phyloP scores from a whole-genome alignment of 305 asterid genomes.

The Plantago lanceolata region DNA sequence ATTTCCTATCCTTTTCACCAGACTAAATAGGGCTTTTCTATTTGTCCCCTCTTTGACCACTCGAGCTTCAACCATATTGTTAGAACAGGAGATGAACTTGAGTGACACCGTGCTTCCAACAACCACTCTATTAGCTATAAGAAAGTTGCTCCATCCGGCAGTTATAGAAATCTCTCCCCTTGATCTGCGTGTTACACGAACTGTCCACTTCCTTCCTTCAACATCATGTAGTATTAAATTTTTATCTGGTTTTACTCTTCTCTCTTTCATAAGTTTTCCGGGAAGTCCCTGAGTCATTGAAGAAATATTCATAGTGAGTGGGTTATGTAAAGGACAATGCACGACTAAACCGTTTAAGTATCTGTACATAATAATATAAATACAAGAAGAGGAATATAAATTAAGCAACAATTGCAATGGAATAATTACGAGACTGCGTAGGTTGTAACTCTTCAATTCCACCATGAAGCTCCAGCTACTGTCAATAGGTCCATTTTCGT shows the following conservation, averaged over 20 bases:
- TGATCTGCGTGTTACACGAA: background rate
- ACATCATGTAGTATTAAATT: background rate
- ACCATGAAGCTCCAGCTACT: background rate
- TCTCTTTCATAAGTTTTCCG: background rate
- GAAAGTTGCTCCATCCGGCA: conserved; percentile 6
- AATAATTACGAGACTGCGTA: background rate
- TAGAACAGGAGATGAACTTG: conserved; percentile 4
- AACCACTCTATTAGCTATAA: conserved; percentile 6
- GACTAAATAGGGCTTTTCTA: background rate
- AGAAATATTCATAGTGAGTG: background rate
- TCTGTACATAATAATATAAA: no score
- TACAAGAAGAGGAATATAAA: background rate
- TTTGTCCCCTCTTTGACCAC: conserved; percentile 1
- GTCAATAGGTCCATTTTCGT: background rate
- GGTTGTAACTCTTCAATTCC: background rate
- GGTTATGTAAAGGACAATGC: background rate
- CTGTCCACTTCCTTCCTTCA: conserved; percentile 9
- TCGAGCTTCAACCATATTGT: conserved; percentile 5
- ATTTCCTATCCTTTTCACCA: background rate
- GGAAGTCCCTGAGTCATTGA: background rate
- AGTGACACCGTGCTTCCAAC: conserved; percentile 4
- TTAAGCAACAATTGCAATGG: background rate
- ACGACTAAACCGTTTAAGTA: background rate
- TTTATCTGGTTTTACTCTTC: background rate
- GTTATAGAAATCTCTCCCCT: background rate